phyloP scores from a whole-genome alignment of 2,329 filamentous ascomycete genomes.

The Chaetomium olivaceum region DNA sequence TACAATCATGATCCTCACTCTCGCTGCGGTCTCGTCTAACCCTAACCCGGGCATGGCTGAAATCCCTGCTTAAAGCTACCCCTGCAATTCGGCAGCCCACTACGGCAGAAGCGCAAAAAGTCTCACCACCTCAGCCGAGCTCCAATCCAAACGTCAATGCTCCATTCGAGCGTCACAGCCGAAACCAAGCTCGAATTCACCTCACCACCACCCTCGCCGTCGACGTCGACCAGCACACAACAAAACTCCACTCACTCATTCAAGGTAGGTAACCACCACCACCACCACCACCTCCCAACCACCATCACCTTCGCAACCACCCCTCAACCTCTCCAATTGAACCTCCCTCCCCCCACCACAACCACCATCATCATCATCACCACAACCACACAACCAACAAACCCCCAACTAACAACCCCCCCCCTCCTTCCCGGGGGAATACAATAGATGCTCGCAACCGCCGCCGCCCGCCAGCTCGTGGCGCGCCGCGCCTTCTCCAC shows the following conservation, averaged over 20 bases:
- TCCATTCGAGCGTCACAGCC: constrained; percentile 27
- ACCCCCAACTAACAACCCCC: background rate
- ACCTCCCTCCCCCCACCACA: background rate
- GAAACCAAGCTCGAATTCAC: constrained; percentile 20
- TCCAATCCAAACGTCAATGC: constrained; percentile 23
- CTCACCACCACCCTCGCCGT: constrained; percentile 14
- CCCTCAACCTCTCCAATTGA: background rate
- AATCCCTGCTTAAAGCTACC: constrained; percentile 16
- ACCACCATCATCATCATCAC: background rate
- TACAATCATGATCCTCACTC: too few species aligned
- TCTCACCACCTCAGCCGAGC: constrained; percentile 32
- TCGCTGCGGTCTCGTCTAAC: background rate
- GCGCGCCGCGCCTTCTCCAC: constrained; percentile 93
- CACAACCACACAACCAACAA: background rate
- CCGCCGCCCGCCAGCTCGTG: constrained; percentile 49
- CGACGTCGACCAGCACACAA: background rate
- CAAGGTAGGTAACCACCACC: constrained; percentile 19
- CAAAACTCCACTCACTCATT: constrained; percentile 17
- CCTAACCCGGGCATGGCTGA: constrained; percentile 9
- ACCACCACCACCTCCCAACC: background rate
- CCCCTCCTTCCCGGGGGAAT: too few species aligned
- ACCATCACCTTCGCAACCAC: background rate
- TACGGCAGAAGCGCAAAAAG: constrained; percentile 23
- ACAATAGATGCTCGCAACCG: constrained; percentile 75
- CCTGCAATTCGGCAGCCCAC: constrained; percentile 14